These are phyloP conservation scores for Penicillium pulvis DNA, from an alignment of 495 filamentous ascomycete species.

Conservation along the genomic window DNA sequence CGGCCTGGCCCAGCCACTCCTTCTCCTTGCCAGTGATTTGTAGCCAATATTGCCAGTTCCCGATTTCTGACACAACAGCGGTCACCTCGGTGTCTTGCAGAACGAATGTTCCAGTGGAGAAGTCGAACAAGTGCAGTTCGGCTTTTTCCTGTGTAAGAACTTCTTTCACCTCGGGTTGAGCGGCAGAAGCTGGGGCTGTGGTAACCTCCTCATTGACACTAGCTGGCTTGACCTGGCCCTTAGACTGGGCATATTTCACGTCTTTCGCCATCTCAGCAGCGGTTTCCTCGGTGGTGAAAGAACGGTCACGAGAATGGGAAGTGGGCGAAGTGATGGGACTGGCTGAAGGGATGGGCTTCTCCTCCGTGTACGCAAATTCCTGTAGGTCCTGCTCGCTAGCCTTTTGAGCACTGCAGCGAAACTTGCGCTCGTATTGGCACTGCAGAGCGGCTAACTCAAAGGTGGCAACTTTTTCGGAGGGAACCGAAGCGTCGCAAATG, in stretches of 20 bases:
- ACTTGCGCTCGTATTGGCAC: slow-evolving; percentile 98
- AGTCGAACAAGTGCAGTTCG: slow-evolving; percentile 93
- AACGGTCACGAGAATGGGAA: slow-evolving; percentile 41
- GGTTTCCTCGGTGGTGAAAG: slow-evolving; percentile 37
- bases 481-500: slow-evolving; percentile 77
- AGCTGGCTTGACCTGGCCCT: slow-evolving; percentile 39
- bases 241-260: slow-evolving; percentile 47
- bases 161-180: slow-evolving; percentile 69
- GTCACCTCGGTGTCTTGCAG: slow-evolving; percentile 72
- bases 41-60: slow-evolving; percentile 94
- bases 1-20: slow-evolving; percentile 85
- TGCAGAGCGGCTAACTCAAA: slow-evolving; percentile 85
- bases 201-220: slow-evolving; percentile 31
- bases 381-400: slow-evolving; percentile 80
- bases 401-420: slow-evolving; percentile 71
- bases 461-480: slow-evolving; percentile 67
- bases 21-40: slow-evolving; percentile 76
- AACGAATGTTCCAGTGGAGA: slow-evolving; percentile 78
- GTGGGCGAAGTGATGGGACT: slow-evolving; percentile 73
- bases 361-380: slow-evolving; percentile 78
- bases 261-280: slow-evolving; percentile 48
- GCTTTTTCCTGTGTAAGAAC: slow-evolving; percentile 74
- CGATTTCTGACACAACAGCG: slow-evolving; percentile 82
- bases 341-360: slow-evolving; percentile 78
- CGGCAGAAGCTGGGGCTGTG: slow-evolving; percentile 56